Base-by-base conservation (phyloP, 2,329 filamentous ascomycete species). In the Colletotrichum sp. region DNA sequence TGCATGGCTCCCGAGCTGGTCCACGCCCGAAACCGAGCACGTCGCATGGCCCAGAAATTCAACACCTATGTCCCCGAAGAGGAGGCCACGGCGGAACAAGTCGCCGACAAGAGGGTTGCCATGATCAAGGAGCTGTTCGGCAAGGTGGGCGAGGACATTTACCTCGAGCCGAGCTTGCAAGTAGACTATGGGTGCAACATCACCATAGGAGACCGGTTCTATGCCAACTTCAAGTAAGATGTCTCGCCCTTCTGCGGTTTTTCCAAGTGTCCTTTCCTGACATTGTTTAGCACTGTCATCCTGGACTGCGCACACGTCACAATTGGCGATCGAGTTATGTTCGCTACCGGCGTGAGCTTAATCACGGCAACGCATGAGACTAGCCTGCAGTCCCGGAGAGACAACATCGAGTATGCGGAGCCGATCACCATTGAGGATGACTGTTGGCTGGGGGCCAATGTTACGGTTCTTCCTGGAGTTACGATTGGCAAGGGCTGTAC, bases 181-280 rank as follows among this genome's bases (percentile, higher is more conserved):
- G 87, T 93, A 39, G 92, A 94, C 81, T 94, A 94, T 75, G 93
- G 92, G 2, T 91, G 90, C 81, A 94, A 94, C 79, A 89, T 93
- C 77, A 87, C 85, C 8, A 85, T 94, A 1, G 92, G 92, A 9
- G 86, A 90, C 57, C 85, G 88, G n/a, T 93, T 93, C 80, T 95
- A 93, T 79, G 87, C 91, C 60, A 92, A 92, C 78, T 91, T 90
- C 83, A 90, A 90, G 85, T 86, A 68, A 24, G 60, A 26, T 26
- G 2, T 26, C 26, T 26, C 26, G 26, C 24, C 24, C 24, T 26
- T 26, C 24, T 26, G 24, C 24, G 24, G 2, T 2, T 26, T 1
- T 26, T 26, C 24, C 24, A 26, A 26, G 24, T 26, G 24, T 26
- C 2, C 24, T 26, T 26, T 26, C 26, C 44, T 52, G 3, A 52